Percentiles rank a stretch among this genome's conserved stretches.
phyloP scores from a whole-genome alignment of 371 early-diverging fungal species.

The Encephalitozoon cuniculi region DNA sequence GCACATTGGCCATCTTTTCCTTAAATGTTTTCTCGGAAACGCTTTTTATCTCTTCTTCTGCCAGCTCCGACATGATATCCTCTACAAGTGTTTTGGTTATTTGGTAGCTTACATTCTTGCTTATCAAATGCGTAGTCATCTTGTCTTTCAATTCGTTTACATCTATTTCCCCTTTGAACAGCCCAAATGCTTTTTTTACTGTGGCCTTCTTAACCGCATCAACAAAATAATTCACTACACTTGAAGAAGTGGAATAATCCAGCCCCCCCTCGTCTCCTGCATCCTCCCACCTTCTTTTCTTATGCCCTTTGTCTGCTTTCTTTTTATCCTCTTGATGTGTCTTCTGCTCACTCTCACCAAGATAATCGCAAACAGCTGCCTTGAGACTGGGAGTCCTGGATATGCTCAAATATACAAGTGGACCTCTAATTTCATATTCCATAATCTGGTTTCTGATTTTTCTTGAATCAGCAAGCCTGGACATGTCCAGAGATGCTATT shows the following conservation, averaged over 20 bases:
- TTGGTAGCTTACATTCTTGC: constrained; percentile 53
- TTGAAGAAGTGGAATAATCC: constrained; percentile 14
- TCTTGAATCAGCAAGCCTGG: neutral
- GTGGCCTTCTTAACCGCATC: neutral
- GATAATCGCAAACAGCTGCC: neutral
- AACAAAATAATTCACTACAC: neutral
- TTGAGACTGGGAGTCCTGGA: neutral
- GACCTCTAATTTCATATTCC: constrained; percentile 46
- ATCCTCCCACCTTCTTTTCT: constrained; percentile 15
- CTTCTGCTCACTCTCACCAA: neutral
- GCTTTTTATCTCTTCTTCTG: constrained; percentile 27
- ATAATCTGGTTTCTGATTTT: constrained; percentile 34
- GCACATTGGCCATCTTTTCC: constrained; percentile 68
- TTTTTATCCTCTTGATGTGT: neutral
- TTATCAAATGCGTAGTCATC: constrained; percentile 52
- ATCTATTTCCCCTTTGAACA: constrained; percentile 46
- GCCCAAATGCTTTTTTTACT: constrained; percentile 27
- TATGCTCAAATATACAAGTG: constrained; percentile 34
- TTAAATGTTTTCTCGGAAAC: constrained; percentile 54
- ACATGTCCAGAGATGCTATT: constrained; percentile 18
- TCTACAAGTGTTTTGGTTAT: constrained; percentile 46
- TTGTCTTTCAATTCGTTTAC: constrained; percentile 38
- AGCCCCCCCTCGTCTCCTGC: constrained; percentile 22
- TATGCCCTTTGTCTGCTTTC: neutral
- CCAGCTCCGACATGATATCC: constrained; percentile 35